These are phyloP conservation scores for Leishmania tarentolae DNA, from an alignment of 208 protist genomes.

Conservation along the genomic window DNA sequence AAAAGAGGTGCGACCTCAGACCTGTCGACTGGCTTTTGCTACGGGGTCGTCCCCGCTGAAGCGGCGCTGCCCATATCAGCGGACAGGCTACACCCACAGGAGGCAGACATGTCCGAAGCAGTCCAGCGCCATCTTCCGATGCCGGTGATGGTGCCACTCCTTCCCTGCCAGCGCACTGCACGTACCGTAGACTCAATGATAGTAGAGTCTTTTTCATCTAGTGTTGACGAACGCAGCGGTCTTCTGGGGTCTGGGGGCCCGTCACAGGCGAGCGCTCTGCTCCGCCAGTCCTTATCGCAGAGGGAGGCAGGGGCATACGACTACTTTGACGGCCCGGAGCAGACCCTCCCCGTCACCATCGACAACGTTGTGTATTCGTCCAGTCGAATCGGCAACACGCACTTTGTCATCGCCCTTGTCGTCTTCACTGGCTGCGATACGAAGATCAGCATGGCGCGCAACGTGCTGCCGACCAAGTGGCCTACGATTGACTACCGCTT, in stretches of 20 bases:
- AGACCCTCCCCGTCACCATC: slow-evolving; percentile 38
- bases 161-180: background rate
- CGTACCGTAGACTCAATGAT: background rate
- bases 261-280: too few relatives aligned
- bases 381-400: slow-evolving; percentile 82
- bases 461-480: slow-evolving; percentile 79
- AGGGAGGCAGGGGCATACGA: background rate
- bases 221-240: slow-evolving; percentile 2
- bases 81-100: background rate
- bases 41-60: background rate
- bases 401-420: slow-evolving; percentile 75
- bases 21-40: background rate
- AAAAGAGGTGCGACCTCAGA: background rate
- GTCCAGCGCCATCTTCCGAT: slow-evolving; percentile 10
- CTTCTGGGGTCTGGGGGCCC: background rate
- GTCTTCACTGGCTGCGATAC: slow-evolving; percentile 95
- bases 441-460: slow-evolving; percentile 89
- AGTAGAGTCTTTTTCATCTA: background rate
- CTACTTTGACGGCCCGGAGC: slow-evolving; percentile 16
- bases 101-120: background rate
- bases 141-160: slow-evolving; percentile 13
- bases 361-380: slow-evolving; percentile 84
- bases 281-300: background rate
- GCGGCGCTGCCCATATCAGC: background rate
- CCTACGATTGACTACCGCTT: slow-evolving; percentile 89